Base-by-base conservation (phyloP, 1,139 yeast species). In the Lodderomyces beijingensis region DNA sequence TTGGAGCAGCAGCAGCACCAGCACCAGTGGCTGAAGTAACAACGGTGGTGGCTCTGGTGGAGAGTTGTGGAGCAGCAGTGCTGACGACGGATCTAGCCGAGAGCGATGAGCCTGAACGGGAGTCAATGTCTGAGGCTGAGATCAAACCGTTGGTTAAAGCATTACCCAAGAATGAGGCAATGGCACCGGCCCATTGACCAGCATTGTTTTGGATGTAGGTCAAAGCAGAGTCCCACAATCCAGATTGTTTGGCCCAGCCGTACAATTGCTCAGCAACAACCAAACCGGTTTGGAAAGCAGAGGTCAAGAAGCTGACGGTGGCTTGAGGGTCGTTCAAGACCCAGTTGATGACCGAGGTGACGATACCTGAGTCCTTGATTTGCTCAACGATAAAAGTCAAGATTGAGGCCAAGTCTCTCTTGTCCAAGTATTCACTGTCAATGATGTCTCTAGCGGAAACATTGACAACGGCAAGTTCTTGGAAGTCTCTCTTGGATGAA, bases 161-260 rank as follows among this genome's bases (percentile, higher is more conserved):
- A 20, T 36, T 37, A 33, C 57, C 58, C 18, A 60, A 36, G 50
- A 59, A 47, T 25, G 41, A 35, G 31, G 62, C 57, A 37, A 63
- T 38, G 16, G 57, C 51, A 35, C 53, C 45, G 37, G 53, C 57
- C 46, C 49, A 55, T 33, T 55, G 39, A 36, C 63, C 61, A 40
- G 65, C 64, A 49, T 59, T 50, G 31, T 42, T 42, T 26, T 45
- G 41, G 37, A 67, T 46, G 54, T 56, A 65, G 27, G 40, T 33
- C 35, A 66, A 47, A 39, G 57, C 62, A 14, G 50, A 34, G 41
- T 45, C 47, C 48, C 68, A 59, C 29, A 66, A 37, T 39, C 74
- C 74, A 16, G 59, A 51, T 14, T 45, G 34, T 50, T 65, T 62
- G 40, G 71, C 64, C 70, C 70, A 67, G 29, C 30, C 26, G 53